Evolutionary conservation across 345 rosid genomes (phyloP).

Genomic region (Turnera subulata): DNA sequence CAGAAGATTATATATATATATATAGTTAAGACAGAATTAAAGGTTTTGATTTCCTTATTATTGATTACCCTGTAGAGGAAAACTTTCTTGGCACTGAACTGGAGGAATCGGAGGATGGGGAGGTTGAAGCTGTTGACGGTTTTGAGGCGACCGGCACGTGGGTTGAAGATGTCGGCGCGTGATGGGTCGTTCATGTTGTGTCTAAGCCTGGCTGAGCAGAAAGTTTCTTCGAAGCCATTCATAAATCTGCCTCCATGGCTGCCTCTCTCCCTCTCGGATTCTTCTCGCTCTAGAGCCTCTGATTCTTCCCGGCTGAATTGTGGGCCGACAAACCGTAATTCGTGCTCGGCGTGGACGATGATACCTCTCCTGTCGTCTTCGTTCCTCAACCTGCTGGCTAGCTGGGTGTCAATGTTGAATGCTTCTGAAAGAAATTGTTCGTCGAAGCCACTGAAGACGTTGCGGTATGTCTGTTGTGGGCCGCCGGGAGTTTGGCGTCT

Average conservation of each 20-base stretch:
- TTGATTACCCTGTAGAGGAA: slow-evolving; percentile 37
- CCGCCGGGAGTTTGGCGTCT: no score
- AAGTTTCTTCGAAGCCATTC: slow-evolving; percentile 60
- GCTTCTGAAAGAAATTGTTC: slow-evolving; percentile 34
- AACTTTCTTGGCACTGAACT: slow-evolving; percentile 53
- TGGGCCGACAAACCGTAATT: slow-evolving; percentile 32
- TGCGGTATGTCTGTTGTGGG: slow-evolving; percentile 13
- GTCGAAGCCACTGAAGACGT: slow-evolving; percentile 45
- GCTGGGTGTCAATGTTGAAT: slow-evolving; percentile 36
- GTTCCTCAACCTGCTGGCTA: slow-evolving; percentile 42
- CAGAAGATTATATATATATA: no score
- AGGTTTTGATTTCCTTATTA: no score
- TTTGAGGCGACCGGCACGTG: slow-evolving; percentile 58
- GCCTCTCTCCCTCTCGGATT: background rate
- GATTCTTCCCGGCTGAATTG: slow-evolving; percentile 8
- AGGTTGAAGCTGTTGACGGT: slow-evolving; percentile 47
- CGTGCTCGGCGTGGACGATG: slow-evolving; percentile 39
- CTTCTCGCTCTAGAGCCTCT: background rate
- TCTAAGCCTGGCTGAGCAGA: slow-evolving; percentile 43
- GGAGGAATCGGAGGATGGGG: slow-evolving; percentile 45
- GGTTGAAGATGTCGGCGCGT: slow-evolving; percentile 50
- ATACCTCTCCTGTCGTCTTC: slow-evolving; percentile 47
- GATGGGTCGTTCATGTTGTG: slow-evolving; percentile 47
- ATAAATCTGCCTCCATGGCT: background rate
- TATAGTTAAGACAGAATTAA: no score